Conservation (phyloP, 2,329 filamentous ascomycete genomes). For the Sarocladium kiliense region DNA sequence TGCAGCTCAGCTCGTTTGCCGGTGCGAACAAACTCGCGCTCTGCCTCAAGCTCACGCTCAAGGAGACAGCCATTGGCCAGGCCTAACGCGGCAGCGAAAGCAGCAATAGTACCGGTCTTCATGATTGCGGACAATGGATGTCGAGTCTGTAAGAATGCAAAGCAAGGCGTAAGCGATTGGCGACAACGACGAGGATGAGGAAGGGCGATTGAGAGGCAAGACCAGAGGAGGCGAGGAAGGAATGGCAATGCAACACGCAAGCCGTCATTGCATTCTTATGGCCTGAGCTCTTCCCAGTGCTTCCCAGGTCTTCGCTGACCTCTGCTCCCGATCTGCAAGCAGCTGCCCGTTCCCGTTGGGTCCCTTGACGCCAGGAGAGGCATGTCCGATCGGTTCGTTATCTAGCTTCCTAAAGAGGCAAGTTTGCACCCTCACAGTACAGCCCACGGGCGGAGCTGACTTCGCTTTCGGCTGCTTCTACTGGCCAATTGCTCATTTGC, state of each 20-base stretch:
- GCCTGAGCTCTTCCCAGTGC: not conserved
- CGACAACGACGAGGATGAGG: not conserved
- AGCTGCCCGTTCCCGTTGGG: constrained; percentile 3
- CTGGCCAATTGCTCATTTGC: not conserved
- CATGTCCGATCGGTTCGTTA: constrained; percentile 4
- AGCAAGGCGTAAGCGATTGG: not conserved
- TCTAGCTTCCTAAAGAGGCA: constrained; percentile 8
- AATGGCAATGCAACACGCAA: not conserved
- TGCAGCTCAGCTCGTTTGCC: constrained; percentile 12
- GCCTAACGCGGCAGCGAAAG: constrained; percentile 13
- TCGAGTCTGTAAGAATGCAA: not conserved
- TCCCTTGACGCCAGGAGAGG: not conserved
- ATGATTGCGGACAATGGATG: constrained; percentile 11
- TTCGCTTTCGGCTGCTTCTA: not conserved
- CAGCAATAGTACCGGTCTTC: constrained; percentile 16
- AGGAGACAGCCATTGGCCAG: constrained; percentile 25
- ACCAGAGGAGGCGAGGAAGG: not conserved
- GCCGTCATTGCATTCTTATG: not conserved
- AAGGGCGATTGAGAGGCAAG: not conserved
- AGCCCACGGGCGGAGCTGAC: not conserved
- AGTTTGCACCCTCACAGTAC: not conserved
- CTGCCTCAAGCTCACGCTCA: constrained; percentile 24
- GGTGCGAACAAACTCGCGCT: constrained; percentile 12
- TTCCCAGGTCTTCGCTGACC: not conserved
- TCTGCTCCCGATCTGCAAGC: not conserved